Percentiles rank a stretch among this genome's conserved stretches.
Conservation (phyloP, 495 filamentous ascomycete species). For the Penicillium lividum region DNA sequence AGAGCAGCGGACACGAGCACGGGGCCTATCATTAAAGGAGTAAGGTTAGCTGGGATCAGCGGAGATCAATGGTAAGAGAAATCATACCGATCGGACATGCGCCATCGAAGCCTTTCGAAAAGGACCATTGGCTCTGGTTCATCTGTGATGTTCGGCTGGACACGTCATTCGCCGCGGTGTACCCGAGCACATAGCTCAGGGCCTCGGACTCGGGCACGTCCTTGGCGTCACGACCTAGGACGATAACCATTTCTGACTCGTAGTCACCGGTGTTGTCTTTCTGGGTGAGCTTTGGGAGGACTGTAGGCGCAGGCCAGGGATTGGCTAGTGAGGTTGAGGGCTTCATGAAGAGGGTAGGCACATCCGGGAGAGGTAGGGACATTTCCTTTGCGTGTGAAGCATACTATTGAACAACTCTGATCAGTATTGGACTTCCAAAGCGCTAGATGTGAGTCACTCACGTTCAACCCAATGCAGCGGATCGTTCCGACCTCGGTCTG, state of each 20-base stretch:
- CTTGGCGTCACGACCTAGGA: slow-evolving; percentile 69
- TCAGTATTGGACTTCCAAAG: background rate
- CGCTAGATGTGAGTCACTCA: slow-evolving; percentile 18
- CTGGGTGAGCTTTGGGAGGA: slow-evolving; percentile 61
- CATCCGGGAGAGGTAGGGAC: slow-evolving; percentile 67
- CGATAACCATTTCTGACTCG: slow-evolving; percentile 76
- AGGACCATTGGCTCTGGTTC: slow-evolving; percentile 75
- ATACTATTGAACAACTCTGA: slow-evolving; percentile 48
- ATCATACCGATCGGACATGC: slow-evolving; percentile 69
- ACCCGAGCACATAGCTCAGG: slow-evolving; percentile 75
- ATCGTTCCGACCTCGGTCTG: slow-evolving; percentile 48
- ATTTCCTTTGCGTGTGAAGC: slow-evolving; percentile 75
- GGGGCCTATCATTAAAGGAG: slow-evolving; percentile 38
- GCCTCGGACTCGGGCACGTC: slow-evolving; percentile 71
- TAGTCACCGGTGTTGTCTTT: slow-evolving; percentile 66
- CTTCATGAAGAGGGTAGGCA: slow-evolving; percentile 81
- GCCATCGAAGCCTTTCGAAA: slow-evolving; percentile 83
- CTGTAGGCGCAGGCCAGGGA: slow-evolving; percentile 66
- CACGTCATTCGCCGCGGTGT: slow-evolving; percentile 78
- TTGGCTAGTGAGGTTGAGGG: slow-evolving; percentile 68
- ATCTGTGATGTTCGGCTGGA: slow-evolving; percentile 79
- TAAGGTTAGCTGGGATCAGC: background rate
- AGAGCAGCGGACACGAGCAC: slow-evolving; percentile 51
- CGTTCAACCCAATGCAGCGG: slow-evolving; percentile 77
- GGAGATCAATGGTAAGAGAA: background rate